Base-by-base conservation (phyloP, 495 filamentous ascomycete genomes). In the Penicillium soppii region DNA sequence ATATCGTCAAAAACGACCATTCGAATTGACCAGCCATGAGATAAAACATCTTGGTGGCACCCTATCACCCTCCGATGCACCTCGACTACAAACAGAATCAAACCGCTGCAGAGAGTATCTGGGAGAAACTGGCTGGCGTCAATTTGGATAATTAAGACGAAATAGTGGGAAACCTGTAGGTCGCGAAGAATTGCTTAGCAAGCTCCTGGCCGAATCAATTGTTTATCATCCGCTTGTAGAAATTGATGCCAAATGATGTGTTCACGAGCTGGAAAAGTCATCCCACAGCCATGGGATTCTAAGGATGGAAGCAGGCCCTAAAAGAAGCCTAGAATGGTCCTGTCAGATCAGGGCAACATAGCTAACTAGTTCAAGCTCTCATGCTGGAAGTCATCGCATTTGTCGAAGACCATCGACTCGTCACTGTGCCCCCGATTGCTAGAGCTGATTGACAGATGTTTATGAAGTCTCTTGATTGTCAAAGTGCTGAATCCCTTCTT, bases 401-500 rank as follows among this genome's bases (percentile, higher is more conserved):
- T 48, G 56, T 62, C 5, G 56, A 62, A 22, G 63, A 74, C 15
- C 65, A 76, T 53, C 61, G 77, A 35, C 61, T 80, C 3, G 67
- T 82, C n/a, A 80, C 74, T 15, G 72, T 81, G 0, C 79, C 79
- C 0, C 54, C 42, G 7, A 53, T 81, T 7, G 75, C 73, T 2
- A 71, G 78, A 46, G 71, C 80, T 32, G 69, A 68, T 1, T 74
- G 72, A 60, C 67, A 71, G n/a, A 78, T 76, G 69, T 73, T 66
- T 16, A 80, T 80, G 71, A 79, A 81, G 66, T 62, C 66, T 13
- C 75, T 77, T 0, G 68, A 65, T 27, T 44, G 53, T 9, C 79
- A 82, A 56, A 73, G 71, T 35, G 68, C n/a, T 73, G 7, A 75
- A 71, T 23, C 78, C 79, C 1, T 82, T 81, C 58, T 81, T 82